These are phyloP conservation scores for Talaromyces wortmannii DNA, from an alignment of 495 filamentous ascomycete species.

Conservation along the genomic window DNA sequence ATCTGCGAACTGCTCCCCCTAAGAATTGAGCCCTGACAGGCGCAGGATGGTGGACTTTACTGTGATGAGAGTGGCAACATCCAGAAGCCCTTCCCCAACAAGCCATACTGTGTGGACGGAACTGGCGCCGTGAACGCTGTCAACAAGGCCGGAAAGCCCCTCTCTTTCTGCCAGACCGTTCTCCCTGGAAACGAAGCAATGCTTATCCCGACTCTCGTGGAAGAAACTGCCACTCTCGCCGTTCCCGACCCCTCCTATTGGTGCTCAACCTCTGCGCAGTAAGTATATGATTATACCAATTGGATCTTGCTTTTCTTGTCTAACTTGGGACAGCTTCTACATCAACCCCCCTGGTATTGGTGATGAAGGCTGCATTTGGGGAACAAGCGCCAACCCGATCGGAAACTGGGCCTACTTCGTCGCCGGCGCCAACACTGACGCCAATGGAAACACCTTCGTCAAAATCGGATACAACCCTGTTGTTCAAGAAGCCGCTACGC, in stretches of 20 bases:
- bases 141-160: conserved; percentile 54
- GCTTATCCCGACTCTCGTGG: conserved; percentile 71
- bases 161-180: conserved; percentile 79
- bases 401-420: conserved; percentile 83
- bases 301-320: not conserved
- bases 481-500: conserved; percentile 51
- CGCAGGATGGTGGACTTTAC: conserved; percentile 68
- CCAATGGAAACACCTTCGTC: conserved; percentile 58
- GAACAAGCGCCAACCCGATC: conserved; percentile 51
- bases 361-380: conserved; percentile 63
- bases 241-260: conserved; percentile 69
- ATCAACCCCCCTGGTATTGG: conserved; percentile 68
- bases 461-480: conserved; percentile 82
- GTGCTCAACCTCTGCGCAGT: conserved; percentile 70
- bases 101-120: conserved; percentile 66
- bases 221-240: conserved; percentile 47
- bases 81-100: conserved; percentile 62
- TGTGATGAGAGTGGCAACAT: conserved; percentile 63
- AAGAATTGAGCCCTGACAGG: conserved; percentile 12
- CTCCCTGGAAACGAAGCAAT: conserved; percentile 84
- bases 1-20: not conserved
- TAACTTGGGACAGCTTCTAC: conserved; percentile 51
- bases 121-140: conserved; percentile 55
- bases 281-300: conserved; percentile 13
- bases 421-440: conserved; percentile 66